Evolutionary conservation across 2,329 filamentous ascomycete genomes (phyloP).

Genomic region (Fusarium verrucosum): DNA sequence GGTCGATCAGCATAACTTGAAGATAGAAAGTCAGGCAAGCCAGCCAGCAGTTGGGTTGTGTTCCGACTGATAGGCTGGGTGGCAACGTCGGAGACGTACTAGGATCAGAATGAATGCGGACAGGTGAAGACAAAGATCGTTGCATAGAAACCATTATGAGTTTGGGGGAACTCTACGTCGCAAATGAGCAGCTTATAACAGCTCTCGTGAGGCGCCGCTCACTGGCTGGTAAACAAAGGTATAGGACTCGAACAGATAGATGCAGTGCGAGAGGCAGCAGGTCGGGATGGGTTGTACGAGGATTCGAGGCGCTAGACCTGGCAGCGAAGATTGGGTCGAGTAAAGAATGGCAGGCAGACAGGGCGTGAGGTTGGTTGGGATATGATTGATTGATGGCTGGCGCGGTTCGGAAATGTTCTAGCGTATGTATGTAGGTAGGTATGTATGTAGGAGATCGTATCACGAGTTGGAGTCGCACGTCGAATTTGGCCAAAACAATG

Average conservation of each 20-base stretch:
- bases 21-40: slow-evolving; percentile 5
- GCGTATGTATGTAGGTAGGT: slow-evolving; percentile 20
- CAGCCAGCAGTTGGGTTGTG: slow-evolving; percentile 2
- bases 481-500: slow-evolving; percentile 13
- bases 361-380: slow-evolving; percentile 27
- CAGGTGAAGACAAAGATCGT: slow-evolving; percentile 69
- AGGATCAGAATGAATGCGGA: slow-evolving; percentile 65
- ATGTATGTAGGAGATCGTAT: slow-evolving; percentile 30
- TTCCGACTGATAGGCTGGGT: slow-evolving; percentile 1
- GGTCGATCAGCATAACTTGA: slow-evolving; percentile 45
- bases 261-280: slow-evolving; percentile 2
- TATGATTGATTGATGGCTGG: slow-evolving; percentile 19
- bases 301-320: slow-evolving; percentile 31
- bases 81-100: slow-evolving; percentile 60
- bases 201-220: slow-evolving; percentile 44
- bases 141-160: slow-evolving; percentile 70
- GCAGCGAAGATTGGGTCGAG: slow-evolving; percentile 31
- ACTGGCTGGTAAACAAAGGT: slow-evolving; percentile 35
- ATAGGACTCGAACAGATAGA: slow-evolving; percentile 16
- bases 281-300: slow-evolving; percentile 20
- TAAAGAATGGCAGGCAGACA: slow-evolving; percentile 33
- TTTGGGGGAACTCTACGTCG: slow-evolving; percentile 49
- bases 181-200: slow-evolving; percentile 50
- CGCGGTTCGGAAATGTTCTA: slow-evolving; percentile 28
- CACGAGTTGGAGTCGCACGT: slow-evolving; percentile 35